phyloP scores from a whole-genome alignment of 495 filamentous ascomycete species.

The Astrocystis sublimbata region DNA sequence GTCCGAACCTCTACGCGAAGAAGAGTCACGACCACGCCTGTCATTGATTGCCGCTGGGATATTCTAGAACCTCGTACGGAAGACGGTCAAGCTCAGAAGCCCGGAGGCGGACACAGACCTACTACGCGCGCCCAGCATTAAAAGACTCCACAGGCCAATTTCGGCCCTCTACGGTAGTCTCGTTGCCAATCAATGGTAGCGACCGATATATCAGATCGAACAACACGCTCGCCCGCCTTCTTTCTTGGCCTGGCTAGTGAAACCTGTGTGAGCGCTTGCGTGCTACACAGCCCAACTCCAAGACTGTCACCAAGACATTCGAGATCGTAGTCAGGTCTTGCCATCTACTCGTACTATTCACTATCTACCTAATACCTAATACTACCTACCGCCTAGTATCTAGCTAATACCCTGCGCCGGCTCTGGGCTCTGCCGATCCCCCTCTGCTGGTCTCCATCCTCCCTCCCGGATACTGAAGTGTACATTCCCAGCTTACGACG shows the following conservation, averaged over 20 bases:
- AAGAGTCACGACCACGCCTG: no score
- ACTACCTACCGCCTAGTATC: no score
- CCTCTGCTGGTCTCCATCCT: neutral
- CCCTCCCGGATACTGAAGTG: neutral
- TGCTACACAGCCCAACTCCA: constrained; percentile 12
- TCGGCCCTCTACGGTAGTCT: neutral
- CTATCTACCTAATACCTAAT: no score
- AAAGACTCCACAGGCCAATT: neutral
- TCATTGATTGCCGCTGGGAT: neutral
- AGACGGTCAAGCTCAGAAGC: no score
- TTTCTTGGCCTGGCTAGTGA: constrained; percentile 6
- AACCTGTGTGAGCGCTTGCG: constrained; percentile 4
- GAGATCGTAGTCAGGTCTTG: neutral
- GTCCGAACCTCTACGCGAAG: neutral
- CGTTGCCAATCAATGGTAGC: neutral
- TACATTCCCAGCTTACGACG: neutral
- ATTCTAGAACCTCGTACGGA: neutral
- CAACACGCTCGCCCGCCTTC: neutral
- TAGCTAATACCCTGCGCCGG: neutral
- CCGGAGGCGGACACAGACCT: neutral
- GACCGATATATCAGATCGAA: constrained; percentile 1
- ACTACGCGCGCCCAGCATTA: neutral
- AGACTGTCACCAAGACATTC: constrained; percentile 6
- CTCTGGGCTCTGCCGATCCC: neutral
- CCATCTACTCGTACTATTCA: no score